Base-by-base conservation (phyloP, 352 stramenopile species). In the Phytophthora multivora region DNA sequence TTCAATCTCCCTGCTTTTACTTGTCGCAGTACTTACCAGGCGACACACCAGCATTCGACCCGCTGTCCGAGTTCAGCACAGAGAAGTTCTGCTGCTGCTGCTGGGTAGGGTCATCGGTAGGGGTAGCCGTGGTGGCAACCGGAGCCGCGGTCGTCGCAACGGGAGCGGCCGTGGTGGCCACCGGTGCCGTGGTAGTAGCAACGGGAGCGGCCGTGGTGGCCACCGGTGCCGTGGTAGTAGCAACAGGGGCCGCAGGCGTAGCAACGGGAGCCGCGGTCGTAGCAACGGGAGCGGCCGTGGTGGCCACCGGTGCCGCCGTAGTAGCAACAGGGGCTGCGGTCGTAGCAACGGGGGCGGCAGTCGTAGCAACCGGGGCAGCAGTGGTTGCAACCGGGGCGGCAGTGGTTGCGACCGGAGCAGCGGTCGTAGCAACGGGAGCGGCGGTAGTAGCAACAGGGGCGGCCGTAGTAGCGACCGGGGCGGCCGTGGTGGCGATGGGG, bases 21-120 rank as follows among this genome's bases (percentile, higher is more conserved):
- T 70, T 26, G 28, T 33, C 28, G 59, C 68, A 76, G 49, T 65
- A 56, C 49, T 72, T 73, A 33, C 58, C 47, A 16, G 62, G 43
- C 4, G 51, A 51, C 13, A 62, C 52, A 19, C 36, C 51, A 9
- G 9, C 59, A 2, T 13, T 39, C 11, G 43, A 57, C 19, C 33
- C 47, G 40, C 48, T 58, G 51, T 59, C 48, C 40, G 59, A 53
- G 35, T 59, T 35, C 25, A 72, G 51, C 30, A 45, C 10, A 4
- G 58, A 63, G 41, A 64, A 60, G 4, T 40, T 62, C 45, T 58
- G 38, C 51, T 61, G 52, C 30, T 61, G 30, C 49, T 59, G 42
- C 46, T 69, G 46, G 21, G 57, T 48, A 5, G 28, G 26, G 19
- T 67, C 45, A 18, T 59, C 26, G 40, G 39, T 23, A 39, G 45